Evolutionary conservation across 352 stramenopile genomes (phyloP).

Genomic region (Elongisporangium senticosum): DNA sequence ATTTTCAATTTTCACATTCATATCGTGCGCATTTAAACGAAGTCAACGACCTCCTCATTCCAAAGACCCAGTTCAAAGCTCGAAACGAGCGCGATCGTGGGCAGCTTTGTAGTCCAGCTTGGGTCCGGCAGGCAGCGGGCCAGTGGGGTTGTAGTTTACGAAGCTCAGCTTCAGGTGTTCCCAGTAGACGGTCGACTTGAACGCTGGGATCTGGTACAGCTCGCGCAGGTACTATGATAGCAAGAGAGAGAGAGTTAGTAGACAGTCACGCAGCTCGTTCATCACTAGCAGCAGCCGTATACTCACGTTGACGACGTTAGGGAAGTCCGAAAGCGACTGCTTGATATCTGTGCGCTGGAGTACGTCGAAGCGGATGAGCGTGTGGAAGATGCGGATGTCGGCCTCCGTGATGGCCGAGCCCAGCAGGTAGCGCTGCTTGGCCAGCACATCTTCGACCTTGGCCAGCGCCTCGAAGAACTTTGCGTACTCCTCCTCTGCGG

Average conservation of each 20-base stretch:
- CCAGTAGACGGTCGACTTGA: slow-evolving; percentile 73
- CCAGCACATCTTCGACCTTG: slow-evolving; percentile 22
- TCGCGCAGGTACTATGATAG: slow-evolving; percentile 25
- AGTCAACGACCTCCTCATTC: no score
- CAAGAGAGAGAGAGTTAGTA: not conserved
- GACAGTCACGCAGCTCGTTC: not conserved
- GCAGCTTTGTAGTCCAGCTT: slow-evolving; percentile 20
- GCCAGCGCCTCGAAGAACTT: slow-evolving; percentile 24
- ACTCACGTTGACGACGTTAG: slow-evolving; percentile 37
- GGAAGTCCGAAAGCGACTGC: slow-evolving; percentile 40
- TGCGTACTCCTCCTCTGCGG: slow-evolving; percentile 26
- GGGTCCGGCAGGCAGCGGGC: slow-evolving; percentile 55
- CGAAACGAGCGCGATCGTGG: slow-evolving; percentile 18
- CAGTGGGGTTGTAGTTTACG: slow-evolving; percentile 50
- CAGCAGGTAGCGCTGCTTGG: slow-evolving; percentile 16
- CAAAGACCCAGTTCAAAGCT: no score
- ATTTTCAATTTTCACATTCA: no score
- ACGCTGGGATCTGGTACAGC: slow-evolving; percentile 77
- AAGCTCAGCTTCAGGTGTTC: slow-evolving; percentile 87
- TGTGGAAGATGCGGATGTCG: slow-evolving; percentile 34
- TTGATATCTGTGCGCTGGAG: slow-evolving; percentile 22
- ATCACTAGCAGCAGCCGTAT: no score
- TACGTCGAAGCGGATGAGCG: slow-evolving; percentile 28
- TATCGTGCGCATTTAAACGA: no score
- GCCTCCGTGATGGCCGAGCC: slow-evolving; percentile 29